Evolutionary conservation across 495 filamentous ascomycete genomes (phyloP).

Genomic region (Chaetomidium leptoderma): DNA sequence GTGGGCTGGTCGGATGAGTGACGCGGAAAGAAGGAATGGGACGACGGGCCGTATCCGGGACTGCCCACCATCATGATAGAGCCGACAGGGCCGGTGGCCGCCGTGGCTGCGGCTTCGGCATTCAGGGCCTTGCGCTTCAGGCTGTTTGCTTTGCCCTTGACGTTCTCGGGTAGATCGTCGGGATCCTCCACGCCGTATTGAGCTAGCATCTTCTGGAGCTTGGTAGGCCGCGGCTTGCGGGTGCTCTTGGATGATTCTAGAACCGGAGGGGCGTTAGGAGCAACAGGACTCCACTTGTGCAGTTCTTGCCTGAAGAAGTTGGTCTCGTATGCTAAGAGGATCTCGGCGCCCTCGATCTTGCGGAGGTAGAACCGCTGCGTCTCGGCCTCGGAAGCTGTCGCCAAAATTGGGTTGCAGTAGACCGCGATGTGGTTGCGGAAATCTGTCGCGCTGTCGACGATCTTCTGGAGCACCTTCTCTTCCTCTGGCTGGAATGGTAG

Average conservation of each 20-base stretch:
- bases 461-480: conserved; percentile 75
- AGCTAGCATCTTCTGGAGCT: conserved; percentile 92
- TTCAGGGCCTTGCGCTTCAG: conserved; percentile 54
- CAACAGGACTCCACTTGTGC: conserved; percentile 93
- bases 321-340: conserved; percentile 85
- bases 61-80: conserved; percentile 29
- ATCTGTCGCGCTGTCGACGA: conserved; percentile 74
- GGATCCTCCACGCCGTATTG: conserved; percentile 80
- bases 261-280: conserved; percentile 75
- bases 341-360: conserved; percentile 97
- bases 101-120: conserved; percentile 40
- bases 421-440: conserved; percentile 80
- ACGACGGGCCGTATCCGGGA: conserved; percentile 30
- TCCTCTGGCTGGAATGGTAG: conserved; percentile 97
- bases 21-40: conserved; percentile 37
- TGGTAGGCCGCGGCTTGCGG: conserved; percentile 95
- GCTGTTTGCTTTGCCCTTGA: conserved; percentile 69
- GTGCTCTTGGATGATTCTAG: conserved; percentile 84
- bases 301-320: conserved; percentile 97
- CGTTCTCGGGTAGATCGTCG: conserved; percentile 77
- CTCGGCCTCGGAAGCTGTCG: conserved; percentile 78
- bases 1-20: conserved; percentile 37
- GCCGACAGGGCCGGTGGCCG: conserved; percentile 19
- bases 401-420: conserved; percentile 74
- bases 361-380: conserved; percentile 95